Base-by-base conservation (phyloP, 2,329 filamentous ascomycete species). In the Arthrocladium fulminans region DNA sequence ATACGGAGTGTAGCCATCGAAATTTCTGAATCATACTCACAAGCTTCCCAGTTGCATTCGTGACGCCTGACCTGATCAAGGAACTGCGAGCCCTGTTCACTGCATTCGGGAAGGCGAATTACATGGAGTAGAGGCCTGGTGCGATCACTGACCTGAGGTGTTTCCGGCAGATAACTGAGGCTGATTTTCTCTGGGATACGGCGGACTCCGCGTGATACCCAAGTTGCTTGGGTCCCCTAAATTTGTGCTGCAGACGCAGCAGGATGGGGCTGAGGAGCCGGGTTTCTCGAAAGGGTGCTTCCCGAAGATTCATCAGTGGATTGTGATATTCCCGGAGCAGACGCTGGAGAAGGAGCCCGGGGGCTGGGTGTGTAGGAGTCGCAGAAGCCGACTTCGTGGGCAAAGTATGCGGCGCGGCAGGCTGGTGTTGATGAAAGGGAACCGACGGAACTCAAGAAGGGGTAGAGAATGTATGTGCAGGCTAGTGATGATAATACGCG, bases 401-500 rank as follows among this genome's bases (percentile, higher is more conserved):
- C 39, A 12, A 17, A 22, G 15, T 51, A 54, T 49, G 32, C 50
- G 8, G 50, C 48, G 7, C 19, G 43, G 24, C 34, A 49, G 12
- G 39, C 50, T 35, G 49, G 49, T 19, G 47, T 54, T 22, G 49
- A 49, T 38, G 17, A 30, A 9, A 19, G 32, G 10, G 51, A 49
- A 38, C 49, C 46, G 8, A 49, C 46, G 12, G 38, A 43, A 23
- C 47, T 52, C 13, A 38, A 44, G 42, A 24, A 49, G 22, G 50
- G 43, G 6, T 19, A 17, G 27, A 34, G 23, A 19, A 50, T 52
- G 27, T 41, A 44, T 30, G 47, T 52, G 10, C 30, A 51, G 38
- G 49, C 45, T 40, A 51, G 30, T 32, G 51, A 51, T 39, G 46
- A 51, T 15, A 51, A 49, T 45, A 41, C 49, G 40, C 20, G 35